Percentiles rank a stretch among this genome's conserved stretches.
These are phyloP conservation scores for Chiua virens DNA, from an alignment of 768 basidiomycete genomes.

Conservation along the genomic window DNA sequence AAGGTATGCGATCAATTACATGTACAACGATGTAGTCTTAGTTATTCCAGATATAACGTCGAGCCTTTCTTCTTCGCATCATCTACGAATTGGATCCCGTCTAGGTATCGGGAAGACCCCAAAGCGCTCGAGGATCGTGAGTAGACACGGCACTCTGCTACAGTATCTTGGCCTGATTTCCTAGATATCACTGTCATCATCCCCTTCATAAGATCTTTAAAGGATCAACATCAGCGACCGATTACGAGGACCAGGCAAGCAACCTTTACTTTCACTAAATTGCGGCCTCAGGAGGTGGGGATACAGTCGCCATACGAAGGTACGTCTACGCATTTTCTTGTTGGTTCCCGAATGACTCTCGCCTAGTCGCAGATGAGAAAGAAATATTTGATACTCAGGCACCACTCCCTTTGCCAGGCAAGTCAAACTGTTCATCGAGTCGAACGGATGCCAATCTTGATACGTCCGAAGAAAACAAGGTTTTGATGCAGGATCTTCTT, in stretches of 20 bases:
- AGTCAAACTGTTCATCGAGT: not conserved
- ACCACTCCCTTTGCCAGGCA: slow-evolving; percentile 27
- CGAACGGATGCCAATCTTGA: not conserved
- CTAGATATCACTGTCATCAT: slow-evolving; percentile 45
- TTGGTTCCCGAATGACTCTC: not conserved
- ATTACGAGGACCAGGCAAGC: slow-evolving; percentile 14
- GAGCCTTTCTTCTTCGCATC: slow-evolving; percentile 48
- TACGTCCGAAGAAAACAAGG: slow-evolving; percentile 15
- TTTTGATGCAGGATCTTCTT: slow-evolving; percentile 34
- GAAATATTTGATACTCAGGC: slow-evolving; percentile 33
- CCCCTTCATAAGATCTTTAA: slow-evolving; percentile 41
- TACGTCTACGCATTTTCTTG: not conserved
- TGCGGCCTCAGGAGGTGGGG: not conserved
- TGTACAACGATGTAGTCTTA: not conserved
- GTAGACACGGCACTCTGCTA: slow-evolving; percentile 16
- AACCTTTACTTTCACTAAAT: slow-evolving; percentile 7
- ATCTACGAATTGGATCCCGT: slow-evolving; percentile 41
- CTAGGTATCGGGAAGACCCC: slow-evolving; percentile 40
- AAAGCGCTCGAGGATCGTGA: slow-evolving; percentile 39
- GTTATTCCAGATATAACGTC: slow-evolving; percentile 34
- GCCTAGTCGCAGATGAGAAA: slow-evolving; percentile 8
- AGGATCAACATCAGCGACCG: slow-evolving; percentile 27
- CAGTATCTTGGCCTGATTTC: not conserved
- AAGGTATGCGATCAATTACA: slow-evolving; percentile 24
- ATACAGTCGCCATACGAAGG: slow-evolving; percentile 10